Percentiles rank a stretch among this genome's conserved stretches.
These are phyloP conservation scores for Chaetomium fimeti DNA, from an alignment of 495 filamentous ascomycete genomes.

Conservation along the genomic window DNA sequence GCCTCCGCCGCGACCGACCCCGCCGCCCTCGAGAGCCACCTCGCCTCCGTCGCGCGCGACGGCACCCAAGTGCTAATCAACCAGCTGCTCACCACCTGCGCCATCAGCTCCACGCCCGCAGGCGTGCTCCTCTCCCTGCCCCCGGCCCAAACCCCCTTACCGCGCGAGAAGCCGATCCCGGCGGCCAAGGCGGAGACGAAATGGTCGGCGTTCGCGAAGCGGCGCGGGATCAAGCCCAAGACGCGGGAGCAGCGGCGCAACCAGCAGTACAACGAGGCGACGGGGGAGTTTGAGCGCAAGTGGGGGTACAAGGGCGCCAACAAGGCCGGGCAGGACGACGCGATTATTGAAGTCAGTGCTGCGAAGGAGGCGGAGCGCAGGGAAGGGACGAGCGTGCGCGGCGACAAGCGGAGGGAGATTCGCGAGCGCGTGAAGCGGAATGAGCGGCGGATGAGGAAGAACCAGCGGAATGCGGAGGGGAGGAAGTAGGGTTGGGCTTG, in stretches of 20 bases:
- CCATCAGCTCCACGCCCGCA: slow-evolving; percentile 61
- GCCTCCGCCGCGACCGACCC: slow-evolving; percentile 42
- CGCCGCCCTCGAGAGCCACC: slow-evolving; percentile 51
- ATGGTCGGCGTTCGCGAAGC: slow-evolving; percentile 92
- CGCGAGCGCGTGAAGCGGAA: slow-evolving; percentile 64
- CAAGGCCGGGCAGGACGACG: slow-evolving; percentile 62
- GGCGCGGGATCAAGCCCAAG: slow-evolving; percentile 89
- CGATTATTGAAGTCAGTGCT: slow-evolving; percentile 89
- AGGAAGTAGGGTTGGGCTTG: slow-evolving; percentile 27
- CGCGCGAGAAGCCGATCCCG: slow-evolving; percentile 88
- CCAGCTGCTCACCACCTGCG: slow-evolving; percentile 74
- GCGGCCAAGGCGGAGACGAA: slow-evolving; percentile 76
- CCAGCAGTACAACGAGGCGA: slow-evolving; percentile 77
- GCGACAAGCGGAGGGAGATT: slow-evolving; percentile 62
- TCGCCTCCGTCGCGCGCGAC: slow-evolving; percentile 73
- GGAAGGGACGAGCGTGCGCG: slow-evolving; percentile 58
- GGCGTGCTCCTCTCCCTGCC: slow-evolving; percentile 79
- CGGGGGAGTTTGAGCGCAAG: slow-evolving; percentile 81
- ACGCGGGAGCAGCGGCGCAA: slow-evolving; percentile 62
- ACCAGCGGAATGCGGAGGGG: slow-evolving; percentile 54
- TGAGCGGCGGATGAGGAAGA: slow-evolving; percentile 66
- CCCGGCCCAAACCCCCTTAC: slow-evolving; percentile 61
- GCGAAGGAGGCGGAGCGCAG: slow-evolving; percentile 67
- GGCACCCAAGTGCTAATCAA: slow-evolving; percentile 84
- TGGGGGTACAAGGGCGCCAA: slow-evolving; percentile 92